Conservation (phyloP, 495 filamentous ascomycete species). For the Neurospora tetraspora region DNA sequence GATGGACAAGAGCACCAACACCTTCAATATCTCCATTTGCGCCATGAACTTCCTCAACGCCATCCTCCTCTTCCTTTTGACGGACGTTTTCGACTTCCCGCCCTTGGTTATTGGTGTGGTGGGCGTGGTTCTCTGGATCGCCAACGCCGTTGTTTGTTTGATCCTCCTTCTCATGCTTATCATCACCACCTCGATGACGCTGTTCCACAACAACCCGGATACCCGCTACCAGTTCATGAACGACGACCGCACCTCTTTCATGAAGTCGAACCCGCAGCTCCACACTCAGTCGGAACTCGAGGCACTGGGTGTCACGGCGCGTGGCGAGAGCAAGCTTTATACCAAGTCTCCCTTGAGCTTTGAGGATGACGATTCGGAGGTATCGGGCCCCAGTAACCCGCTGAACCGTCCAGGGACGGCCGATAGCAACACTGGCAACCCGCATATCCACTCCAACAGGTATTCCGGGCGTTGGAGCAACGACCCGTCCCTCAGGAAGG, state of each 20-base stretch:
- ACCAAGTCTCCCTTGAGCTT: slow-evolving; percentile 53
- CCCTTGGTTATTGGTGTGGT: slow-evolving; percentile 83
- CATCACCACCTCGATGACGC: slow-evolving; percentile 68
- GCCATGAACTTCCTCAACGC: slow-evolving; percentile 85
- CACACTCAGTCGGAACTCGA: slow-evolving; percentile 73
- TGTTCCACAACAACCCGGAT: slow-evolving; percentile 92
- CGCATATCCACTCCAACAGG: slow-evolving; percentile 3
- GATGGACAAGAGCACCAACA: slow-evolving; percentile 99
- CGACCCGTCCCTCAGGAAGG: background rate
- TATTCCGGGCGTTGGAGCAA: slow-evolving; percentile 8
- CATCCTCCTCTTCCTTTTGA: slow-evolving; percentile 77
- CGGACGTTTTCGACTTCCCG: slow-evolving; percentile 75
- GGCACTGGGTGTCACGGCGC: slow-evolving; percentile 83
- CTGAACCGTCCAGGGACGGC: slow-evolving; percentile 7
- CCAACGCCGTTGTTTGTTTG: slow-evolving; percentile 80
- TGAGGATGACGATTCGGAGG: slow-evolving; percentile 68
- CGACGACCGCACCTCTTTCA: slow-evolving; percentile 93
- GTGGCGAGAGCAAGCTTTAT: slow-evolving; percentile 64
- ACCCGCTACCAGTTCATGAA: slow-evolving; percentile 93
- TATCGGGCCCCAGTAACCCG: slow-evolving; percentile 32
- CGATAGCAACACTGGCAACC: slow-evolving; percentile 4
- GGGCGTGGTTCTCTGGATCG: slow-evolving; percentile 86
- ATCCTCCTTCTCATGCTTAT: slow-evolving; percentile 83
- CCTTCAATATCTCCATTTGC: slow-evolving; percentile 89
- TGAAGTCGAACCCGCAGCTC: slow-evolving; percentile 91